These are phyloP conservation scores for Yamadazyma oceani DNA, from an alignment of 1,139 yeast genomes.

Conservation along the genomic window DNA sequence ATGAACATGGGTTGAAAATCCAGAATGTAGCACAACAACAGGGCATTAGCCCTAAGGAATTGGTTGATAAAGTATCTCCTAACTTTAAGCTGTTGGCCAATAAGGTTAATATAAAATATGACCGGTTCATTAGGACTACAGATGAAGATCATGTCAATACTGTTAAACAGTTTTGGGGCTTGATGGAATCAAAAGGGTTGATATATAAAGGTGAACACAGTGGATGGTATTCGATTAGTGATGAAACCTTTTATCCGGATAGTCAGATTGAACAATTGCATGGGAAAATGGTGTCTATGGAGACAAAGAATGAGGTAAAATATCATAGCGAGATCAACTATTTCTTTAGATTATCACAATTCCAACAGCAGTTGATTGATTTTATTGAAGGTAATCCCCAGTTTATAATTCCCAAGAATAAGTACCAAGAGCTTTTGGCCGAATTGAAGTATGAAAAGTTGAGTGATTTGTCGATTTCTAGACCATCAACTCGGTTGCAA, in stretches of 20 bases:
- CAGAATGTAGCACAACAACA: constrained; percentile 63
- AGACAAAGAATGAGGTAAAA: constrained; percentile 73
- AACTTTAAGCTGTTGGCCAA: constrained; percentile 66
- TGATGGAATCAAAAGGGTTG: constrained; percentile 56
- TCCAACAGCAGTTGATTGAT: constrained; percentile 55
- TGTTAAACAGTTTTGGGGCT: constrained; percentile 69
- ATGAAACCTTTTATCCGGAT: constrained; percentile 92
- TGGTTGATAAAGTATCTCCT: constrained; percentile 69
- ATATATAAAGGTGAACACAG: constrained; percentile 81
- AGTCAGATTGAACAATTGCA: constrained; percentile 58
- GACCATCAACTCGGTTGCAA: constrained; percentile 71
- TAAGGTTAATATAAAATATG: constrained; percentile 55
- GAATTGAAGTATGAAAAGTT: constrained; percentile 54
- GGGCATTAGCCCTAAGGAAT: constrained; percentile 54
- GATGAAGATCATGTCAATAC: constrained; percentile 72
- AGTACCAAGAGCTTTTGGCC: constrained; percentile 53
- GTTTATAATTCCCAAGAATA: constrained; percentile 65
- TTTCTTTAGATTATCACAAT: constrained; percentile 70
- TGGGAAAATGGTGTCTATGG: constrained; percentile 55
- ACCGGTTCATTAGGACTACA: constrained; percentile 88
- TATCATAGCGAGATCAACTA: constrained; percentile 82
- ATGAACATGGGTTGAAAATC: constrained; percentile 94
- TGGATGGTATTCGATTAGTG: constrained; percentile 96
- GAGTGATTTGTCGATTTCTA: constrained; percentile 75
- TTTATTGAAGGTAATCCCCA: constrained; percentile 47